A percentile compares a stretch with the other conserved stretches of the same genome.
These are phyloP conservation scores for Epichloe elymi DNA, from an alignment of 2,329 filamentous ascomycete species.

Conservation along the genomic window DNA sequence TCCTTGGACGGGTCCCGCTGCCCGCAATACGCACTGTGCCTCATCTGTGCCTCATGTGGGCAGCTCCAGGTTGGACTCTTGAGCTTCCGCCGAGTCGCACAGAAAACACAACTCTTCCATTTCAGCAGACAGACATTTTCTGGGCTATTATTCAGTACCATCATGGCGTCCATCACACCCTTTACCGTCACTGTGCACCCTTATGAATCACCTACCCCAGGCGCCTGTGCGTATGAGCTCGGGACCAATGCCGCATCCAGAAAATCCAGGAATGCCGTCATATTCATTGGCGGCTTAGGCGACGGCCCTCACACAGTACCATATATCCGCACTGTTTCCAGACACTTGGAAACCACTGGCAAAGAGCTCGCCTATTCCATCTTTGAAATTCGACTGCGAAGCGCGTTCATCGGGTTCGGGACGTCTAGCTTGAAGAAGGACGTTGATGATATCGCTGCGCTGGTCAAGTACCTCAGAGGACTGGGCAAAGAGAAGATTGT, in stretches of 20 bases:
- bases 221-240: constrained; percentile 34
- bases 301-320: constrained; percentile 55
- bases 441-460: constrained; percentile 36
- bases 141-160: not conserved
- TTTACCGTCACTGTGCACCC: constrained; percentile 34
- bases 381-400: constrained; percentile 43
- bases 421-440: constrained; percentile 37
- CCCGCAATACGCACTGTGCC: not conserved
- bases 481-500: constrained; percentile 39
- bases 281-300: constrained; percentile 58
- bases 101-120: not conserved
- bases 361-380: constrained; percentile 34
- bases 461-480: constrained; percentile 40
- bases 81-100: not conserved
- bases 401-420: constrained; percentile 40
- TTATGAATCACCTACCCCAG: constrained; percentile 26
- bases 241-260: constrained; percentile 23
- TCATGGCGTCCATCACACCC: constrained; percentile 17
- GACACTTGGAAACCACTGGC: constrained; percentile 23
- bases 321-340: constrained; percentile 38
- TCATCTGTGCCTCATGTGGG: not conserved
- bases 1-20: too few species aligned
- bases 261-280: constrained; percentile 46
- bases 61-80: not conserved
- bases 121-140: not conserved